phyloP scores from a whole-genome alignment of 371 early-diverging fungal species.

The Rhizomucor pusillus region DNA sequence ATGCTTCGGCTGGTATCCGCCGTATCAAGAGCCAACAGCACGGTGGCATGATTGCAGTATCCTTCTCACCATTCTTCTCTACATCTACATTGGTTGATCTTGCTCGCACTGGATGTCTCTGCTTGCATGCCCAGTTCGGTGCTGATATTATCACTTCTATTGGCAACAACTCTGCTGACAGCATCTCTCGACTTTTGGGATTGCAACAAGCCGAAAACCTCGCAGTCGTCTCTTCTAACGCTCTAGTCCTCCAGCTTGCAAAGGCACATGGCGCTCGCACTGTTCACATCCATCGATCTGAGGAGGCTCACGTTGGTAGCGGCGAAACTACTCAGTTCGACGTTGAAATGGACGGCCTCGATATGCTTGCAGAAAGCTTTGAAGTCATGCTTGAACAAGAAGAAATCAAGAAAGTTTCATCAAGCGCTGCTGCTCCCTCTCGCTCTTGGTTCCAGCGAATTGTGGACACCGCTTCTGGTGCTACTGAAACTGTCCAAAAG shows the following conservation, averaged over 20 bases:
- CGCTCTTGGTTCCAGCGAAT: conserved; percentile 42
- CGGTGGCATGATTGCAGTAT: conserved; percentile 26
- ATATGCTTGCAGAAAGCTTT: conserved; percentile 44
- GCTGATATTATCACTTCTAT: conserved; percentile 32
- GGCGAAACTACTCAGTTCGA: conserved; percentile 16
- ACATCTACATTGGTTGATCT: conserved; percentile 39
- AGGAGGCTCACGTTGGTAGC: background rate
- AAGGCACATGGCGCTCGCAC: conserved; percentile 31
- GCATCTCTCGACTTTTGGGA: conserved; percentile 26
- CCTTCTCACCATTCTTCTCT: conserved; percentile 34
- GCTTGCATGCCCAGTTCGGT: conserved; percentile 46
- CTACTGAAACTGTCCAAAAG: conserved; percentile 10
- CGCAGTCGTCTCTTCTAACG: conserved; percentile 38
- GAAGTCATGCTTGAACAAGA: conserved; percentile 37
- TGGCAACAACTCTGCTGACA: conserved; percentile 18
- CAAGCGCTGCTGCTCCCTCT: conserved; percentile 11
- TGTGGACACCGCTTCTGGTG: conserved; percentile 26
- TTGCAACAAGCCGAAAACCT: conserved; percentile 26
- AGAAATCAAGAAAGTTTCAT: conserved; percentile 1
- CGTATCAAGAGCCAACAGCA: conserved; percentile 27
- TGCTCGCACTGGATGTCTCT: conserved; percentile 37
- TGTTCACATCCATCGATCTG: conserved; percentile 26
- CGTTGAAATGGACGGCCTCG: conserved; percentile 31
- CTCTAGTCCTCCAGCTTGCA: conserved; percentile 27
- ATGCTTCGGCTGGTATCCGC: conserved; percentile 29